phyloP scores from a whole-genome alignment of 371 early-diverging fungal genomes.

The Dichotomocladium elegans region DNA sequence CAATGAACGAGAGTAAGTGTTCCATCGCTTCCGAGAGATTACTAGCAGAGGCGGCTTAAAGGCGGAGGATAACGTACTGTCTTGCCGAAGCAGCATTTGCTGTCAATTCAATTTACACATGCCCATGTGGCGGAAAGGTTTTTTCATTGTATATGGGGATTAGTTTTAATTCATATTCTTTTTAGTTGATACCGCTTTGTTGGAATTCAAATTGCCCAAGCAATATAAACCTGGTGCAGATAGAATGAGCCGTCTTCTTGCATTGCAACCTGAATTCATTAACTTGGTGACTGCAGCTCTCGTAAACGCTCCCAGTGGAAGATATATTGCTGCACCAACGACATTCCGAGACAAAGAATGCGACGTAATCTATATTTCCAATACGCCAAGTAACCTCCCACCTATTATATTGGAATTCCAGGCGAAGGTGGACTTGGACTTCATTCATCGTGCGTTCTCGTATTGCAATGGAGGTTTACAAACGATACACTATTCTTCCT shows the following conservation, averaged over 20 bases:
- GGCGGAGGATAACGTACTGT: too few relatives aligned
- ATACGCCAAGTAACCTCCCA: neutral
- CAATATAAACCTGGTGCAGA: neutral
- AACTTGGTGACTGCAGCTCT: neutral
- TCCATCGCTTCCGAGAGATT: too few relatives aligned
- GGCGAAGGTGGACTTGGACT: neutral
- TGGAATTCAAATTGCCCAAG: slow-evolving; percentile 1
- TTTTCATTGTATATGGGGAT: too few relatives aligned
- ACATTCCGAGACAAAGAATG: neutral
- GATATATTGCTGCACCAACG: neutral
- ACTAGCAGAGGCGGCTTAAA: too few relatives aligned
- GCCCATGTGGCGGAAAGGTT: too few relatives aligned
- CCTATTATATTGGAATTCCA: neutral
- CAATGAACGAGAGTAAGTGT: too few relatives aligned
- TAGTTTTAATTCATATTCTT: too few relatives aligned
- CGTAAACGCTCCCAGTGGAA: neutral
- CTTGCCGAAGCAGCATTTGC: too few relatives aligned
- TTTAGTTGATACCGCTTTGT: neutral
- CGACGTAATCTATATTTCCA: neutral
- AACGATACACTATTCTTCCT: neutral
- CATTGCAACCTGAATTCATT: neutral
- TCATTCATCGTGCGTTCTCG: neutral
- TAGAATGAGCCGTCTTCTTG: neutral
- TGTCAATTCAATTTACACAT: too few relatives aligned
- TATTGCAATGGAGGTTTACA: slow-evolving; percentile 2